Evolutionary conservation across 345 rosid genomes (phyloP), one percentile per base, ranked within the genome.

Genomic region (Gossypium longicalyx): DNA sequence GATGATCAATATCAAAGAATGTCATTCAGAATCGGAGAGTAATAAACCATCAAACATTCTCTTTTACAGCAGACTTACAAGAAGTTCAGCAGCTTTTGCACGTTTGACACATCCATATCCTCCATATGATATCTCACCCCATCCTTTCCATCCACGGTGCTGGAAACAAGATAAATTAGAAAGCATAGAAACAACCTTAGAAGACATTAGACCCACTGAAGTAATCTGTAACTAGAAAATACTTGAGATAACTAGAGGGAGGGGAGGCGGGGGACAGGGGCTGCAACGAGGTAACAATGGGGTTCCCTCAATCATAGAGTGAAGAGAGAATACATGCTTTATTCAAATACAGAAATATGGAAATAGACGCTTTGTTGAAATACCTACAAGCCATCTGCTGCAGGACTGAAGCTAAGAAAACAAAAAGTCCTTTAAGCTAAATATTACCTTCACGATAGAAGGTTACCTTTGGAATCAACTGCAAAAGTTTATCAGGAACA

Each of bases 51-150:
- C 65, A 81, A 27, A 48, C 20, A 61, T 45, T 48, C 8, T 19
- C 56, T 20, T 65, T 59, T 68, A 74, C n/a, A 52, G 73, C 34
- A 69, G 79, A 80, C 79, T 51, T 79, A 94, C 98, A 86, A 94
- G 83, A 81, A 82, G 86, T 72, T 94, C 98, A 72, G 98, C 93
- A 73, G 93, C 92, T 77, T 88, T 83, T 62, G 97, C 94, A 65
- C 97, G 94, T 81, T 82, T 79, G 57, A 90, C 81, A 74, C 92
- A 85, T 77, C 83, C 85, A 72, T 82, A 77, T 67, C 98, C 98
- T 77, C 95, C 97, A 85, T 94, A 94, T 2, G 98, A 94, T 80
- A 94, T 89, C 82, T 94, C 98, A 63, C 97, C 98, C 98, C 98
- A 94, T 77, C 87, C 90, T 86, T 92, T 92, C 98, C 98, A 94